phyloP scores from a whole-genome alignment of 176 grass and related monocot species.

The Oryza punctata region DNA sequence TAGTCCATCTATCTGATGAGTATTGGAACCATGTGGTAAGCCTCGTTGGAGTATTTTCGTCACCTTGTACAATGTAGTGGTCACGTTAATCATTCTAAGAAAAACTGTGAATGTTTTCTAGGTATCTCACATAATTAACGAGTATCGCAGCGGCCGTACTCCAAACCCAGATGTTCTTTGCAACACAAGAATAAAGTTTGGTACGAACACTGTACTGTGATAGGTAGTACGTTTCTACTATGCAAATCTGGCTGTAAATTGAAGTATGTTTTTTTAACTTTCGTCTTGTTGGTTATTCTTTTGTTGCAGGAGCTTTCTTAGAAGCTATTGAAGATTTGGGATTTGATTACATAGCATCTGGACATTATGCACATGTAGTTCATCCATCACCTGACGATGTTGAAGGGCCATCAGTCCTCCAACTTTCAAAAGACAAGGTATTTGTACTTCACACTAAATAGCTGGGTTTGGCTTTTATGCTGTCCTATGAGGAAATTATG shows the following conservation, averaged over 20 bases:
- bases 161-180: constrained; percentile 97
- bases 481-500: neutral
- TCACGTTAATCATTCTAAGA: constrained; percentile 13
- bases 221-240: neutral
- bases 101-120: constrained; percentile 41
- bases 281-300: neutral
- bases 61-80: neutral
- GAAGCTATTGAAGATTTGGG: constrained; percentile 72
- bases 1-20: constrained; percentile 91
- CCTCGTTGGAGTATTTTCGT: neutral
- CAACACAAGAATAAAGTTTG: constrained; percentile 98
- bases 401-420: constrained; percentile 53
- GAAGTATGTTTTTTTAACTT: neutral
- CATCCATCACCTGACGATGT: constrained; percentile 50
- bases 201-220: constrained; percentile 39
- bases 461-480: neutral
- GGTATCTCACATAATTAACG: constrained; percentile 94
- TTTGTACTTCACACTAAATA: neutral
- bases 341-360: constrained; percentile 95
- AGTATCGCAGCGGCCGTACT: constrained; percentile 79
- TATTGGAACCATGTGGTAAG: constrained; percentile 98
- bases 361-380: constrained; percentile 89
- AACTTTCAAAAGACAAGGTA: constrained; percentile 86
- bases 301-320: constrained; percentile 76
- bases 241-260: constrained; percentile 2